Base-by-base conservation (phyloP, 2,329 filamentous ascomycete species). In the Exserohilum rostratum region DNA sequence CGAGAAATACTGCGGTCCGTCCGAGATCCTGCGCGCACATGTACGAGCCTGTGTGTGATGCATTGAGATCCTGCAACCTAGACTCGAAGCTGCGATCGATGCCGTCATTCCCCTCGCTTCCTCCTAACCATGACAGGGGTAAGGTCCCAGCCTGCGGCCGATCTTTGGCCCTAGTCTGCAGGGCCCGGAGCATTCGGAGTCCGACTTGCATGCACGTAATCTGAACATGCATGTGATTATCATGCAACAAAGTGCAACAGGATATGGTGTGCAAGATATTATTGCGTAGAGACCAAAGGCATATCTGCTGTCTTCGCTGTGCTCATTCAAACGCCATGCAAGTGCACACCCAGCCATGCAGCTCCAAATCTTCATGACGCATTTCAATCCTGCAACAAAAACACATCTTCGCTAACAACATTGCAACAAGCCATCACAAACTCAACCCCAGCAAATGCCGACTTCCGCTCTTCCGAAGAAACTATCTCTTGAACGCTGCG, bases 401-500 rank as follows among this genome's bases (percentile, higher is more conserved):
- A 53, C 51, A 47, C 46, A 7, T 25, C 49, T 25, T 27, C 15
- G 20, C 15, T 27, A 46, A 27, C 35, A 45, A 52, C 38, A 46
- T 29, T 18, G 34, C 35, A 49, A 35, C 35, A 40, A 37, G 37
- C 38, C 18, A 30, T 34, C 33, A 46, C 18, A 47, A 33, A 13
- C 47, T 39, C 35, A 62, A 46, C 15, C 46, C 46, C 20, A 55
- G 49, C 13, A 62, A 38, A 40, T 58, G 50, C 12, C 50, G 52
- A 49, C 60, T 63, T 11, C 48, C 58, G 38, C 60, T 63, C 38
- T 54, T 63, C 43, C 50, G 58, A 31, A 63, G 52, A 57, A 31
- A 53, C 59, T 65, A 71, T 49, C 61, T 64, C 39, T 69, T 60
- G 50, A 75, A 74, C 15, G 70, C 71, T 29, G 64, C 54, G 27